Evolutionary conservation across 495 filamentous ascomycete species (phyloP).

Genomic region (Tricharina praecox): DNA sequence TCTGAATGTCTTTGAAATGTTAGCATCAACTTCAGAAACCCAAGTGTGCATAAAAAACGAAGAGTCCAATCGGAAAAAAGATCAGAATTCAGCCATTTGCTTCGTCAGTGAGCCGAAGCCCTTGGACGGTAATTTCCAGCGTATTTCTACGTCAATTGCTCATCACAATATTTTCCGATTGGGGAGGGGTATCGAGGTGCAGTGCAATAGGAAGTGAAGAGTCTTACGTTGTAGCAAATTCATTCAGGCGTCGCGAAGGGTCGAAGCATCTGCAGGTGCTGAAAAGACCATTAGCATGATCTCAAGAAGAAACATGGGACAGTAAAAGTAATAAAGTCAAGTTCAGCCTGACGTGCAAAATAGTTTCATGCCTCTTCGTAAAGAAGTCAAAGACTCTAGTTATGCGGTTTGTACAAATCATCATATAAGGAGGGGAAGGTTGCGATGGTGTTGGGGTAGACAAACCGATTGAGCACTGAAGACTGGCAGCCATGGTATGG

Average conservation of each 20-base stretch:
- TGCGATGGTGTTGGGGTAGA: too few species aligned
- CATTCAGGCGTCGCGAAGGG: background rate
- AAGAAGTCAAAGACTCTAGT: constrained; percentile 99
- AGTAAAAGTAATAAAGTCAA: constrained; percentile 5
- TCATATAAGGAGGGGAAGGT: constrained; percentile 34
- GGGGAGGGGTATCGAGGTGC: constrained; percentile 6
- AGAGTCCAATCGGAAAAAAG: background rate
- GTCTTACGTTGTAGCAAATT: constrained; percentile 1
- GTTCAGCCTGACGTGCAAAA: constrained; percentile 99
- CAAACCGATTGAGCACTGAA: too few species aligned
- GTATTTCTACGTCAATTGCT: constrained; percentile 56
- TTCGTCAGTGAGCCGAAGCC: constrained; percentile 62
- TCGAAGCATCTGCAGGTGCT: constrained; percentile 1
- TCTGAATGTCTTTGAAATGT: background rate
- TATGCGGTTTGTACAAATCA: constrained; percentile 82
- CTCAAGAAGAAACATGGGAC: background rate
- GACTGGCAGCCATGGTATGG: too few species aligned
- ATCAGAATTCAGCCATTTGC: constrained; percentile 51
- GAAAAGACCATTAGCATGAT: background rate
- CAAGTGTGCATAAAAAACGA: background rate
- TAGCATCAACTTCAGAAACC: background rate
- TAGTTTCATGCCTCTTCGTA: constrained; percentile 80
- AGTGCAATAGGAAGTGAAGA: background rate
- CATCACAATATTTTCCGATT: constrained; percentile 60
- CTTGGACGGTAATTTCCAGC: constrained; percentile 99